Conservation (phyloP, 2,329 filamentous ascomycete species). For the Paracoccidioides lutzii region DNA sequence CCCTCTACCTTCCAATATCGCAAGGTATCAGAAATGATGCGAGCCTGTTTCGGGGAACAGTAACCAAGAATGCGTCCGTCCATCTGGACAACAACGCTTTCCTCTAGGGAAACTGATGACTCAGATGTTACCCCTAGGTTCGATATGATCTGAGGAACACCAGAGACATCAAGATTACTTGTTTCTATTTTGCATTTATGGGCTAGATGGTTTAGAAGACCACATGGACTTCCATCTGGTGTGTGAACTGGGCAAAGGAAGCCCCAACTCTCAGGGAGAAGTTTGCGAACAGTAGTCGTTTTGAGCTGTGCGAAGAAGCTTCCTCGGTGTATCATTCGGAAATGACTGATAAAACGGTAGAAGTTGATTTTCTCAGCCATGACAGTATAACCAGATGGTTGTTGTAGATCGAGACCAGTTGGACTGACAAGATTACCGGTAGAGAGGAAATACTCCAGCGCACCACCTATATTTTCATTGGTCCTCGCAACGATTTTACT, state of each 20-base stretch:
- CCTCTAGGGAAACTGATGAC: conserved; percentile 65
- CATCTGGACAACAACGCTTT: conserved; percentile 79
- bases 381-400: conserved; percentile 87
- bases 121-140: conserved; percentile 66
- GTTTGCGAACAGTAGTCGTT: conserved; percentile 89
- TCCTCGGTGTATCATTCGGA: conserved; percentile 97
- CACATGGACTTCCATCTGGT: conserved; percentile 88
- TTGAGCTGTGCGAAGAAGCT: conserved; percentile 97
- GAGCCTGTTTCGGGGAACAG: conserved; percentile 73
- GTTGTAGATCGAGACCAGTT: conserved; percentile 85
- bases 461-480: conserved; percentile 78
- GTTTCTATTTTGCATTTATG: conserved; percentile 92
- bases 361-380: conserved; percentile 99
- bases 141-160: conserved; percentile 58
- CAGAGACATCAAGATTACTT: conserved; percentile 56
- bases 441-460: conserved; percentile 87
- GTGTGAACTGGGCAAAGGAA: conserved; percentile 97
- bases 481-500: conserved; percentile 64
- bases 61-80: conserved; percentile 85
- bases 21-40: conserved; percentile 70
- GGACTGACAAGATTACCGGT: conserved; percentile 88
- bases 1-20: conserved; percentile 94
- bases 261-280: conserved; percentile 93
- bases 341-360: conserved; percentile 94
- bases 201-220: conserved; percentile 83